Conservation (phyloP, 225 moss, liverwort and hornwort genomes). For the Physcomitrellopsis africana region DNA sequence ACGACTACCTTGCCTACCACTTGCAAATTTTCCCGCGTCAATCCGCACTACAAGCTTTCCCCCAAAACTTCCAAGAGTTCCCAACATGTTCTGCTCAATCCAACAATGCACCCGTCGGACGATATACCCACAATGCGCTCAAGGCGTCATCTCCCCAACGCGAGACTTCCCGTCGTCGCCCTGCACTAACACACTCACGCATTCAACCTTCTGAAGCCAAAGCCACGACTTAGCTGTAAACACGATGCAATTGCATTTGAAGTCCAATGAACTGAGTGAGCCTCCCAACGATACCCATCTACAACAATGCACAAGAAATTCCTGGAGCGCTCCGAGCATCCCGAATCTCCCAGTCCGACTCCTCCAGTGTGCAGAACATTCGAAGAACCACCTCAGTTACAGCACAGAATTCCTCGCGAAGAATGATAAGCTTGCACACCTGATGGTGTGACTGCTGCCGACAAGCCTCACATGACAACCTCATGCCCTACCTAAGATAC, state of each 20-base stretch:
- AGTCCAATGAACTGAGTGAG: neutral
- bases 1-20: neutral
- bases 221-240: neutral
- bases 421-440: constrained; percentile 4
- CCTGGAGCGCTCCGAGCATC: neutral
- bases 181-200: constrained; percentile 5
- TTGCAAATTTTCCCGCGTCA: neutral
- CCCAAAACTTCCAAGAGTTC: neutral
- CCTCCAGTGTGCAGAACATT: too few species aligned
- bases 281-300: neutral
- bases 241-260: constrained; percentile 12
- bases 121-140: neutral
- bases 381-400: too few species aligned
- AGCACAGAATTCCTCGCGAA: too few species aligned
- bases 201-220: constrained; percentile 6
- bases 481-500: constrained; percentile 14
- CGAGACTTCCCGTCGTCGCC: neutral
- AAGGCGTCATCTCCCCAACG: neutral
- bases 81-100: constrained; percentile 40
- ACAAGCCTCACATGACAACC: neutral
- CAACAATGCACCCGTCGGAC: neutral
- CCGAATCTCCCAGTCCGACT: neutral
- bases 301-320: neutral
- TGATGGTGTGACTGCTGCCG: constrained; percentile 4
- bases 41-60: constrained; percentile 16